Evolutionary conservation across 805 yeast species (phyloP).

Genomic region (Komagataella phaffii): DNA sequence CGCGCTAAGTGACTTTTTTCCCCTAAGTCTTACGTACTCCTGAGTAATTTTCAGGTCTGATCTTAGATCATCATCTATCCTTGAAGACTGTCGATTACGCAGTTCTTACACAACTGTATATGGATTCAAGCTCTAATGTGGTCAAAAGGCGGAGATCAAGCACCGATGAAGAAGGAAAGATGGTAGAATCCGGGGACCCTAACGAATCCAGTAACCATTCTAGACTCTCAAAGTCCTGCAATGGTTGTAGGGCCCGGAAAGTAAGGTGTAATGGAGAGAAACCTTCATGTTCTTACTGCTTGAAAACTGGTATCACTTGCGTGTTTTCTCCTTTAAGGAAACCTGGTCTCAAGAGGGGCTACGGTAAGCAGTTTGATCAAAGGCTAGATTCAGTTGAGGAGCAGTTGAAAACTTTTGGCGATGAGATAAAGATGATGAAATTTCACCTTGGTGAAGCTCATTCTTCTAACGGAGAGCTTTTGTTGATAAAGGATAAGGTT

Average conservation of each 20-base stretch:
- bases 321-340: slow-evolving; percentile 7
- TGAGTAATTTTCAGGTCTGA: neutral
- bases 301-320: neutral
- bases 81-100: neutral
- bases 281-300: slow-evolving; percentile 2
- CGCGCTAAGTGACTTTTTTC: neutral
- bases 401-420: neutral
- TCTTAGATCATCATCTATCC: neutral
- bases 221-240: slow-evolving; percentile 2
- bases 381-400: slow-evolving; percentile 6
- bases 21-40: neutral
- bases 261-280: slow-evolving; percentile 3
- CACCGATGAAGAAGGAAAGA: neutral
- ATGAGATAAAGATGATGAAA: neutral
- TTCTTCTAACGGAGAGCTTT: neutral
- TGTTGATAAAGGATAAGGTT: neutral
- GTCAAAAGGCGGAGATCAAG: neutral
- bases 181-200: neutral
- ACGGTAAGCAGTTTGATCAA: slow-evolving; percentile 10
- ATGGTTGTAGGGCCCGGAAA: slow-evolving; percentile 2
- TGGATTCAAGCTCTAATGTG: neutral
- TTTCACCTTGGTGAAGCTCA: neutral
- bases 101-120: neutral
- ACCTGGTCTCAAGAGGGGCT: slow-evolving; percentile 15
- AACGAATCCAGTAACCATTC: neutral